phyloP scores from a whole-genome alignment of 164 flowering plant species.

The Magnolia kwangsiensis region DNA sequence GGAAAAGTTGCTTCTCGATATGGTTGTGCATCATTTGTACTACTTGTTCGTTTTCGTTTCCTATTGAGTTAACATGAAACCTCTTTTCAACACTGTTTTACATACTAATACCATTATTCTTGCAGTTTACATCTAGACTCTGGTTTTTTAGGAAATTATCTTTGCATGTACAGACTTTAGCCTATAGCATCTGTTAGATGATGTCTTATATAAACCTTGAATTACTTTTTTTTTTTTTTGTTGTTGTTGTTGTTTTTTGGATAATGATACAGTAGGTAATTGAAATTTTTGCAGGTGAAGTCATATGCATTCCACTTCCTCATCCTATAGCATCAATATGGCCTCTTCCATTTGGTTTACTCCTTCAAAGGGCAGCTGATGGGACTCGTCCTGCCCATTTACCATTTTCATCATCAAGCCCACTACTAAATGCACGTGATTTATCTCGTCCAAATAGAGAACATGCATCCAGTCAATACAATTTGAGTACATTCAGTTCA shows the following conservation, averaged over 20 bases:
- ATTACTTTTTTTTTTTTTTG: background rate
- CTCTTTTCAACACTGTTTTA: too few relatives aligned
- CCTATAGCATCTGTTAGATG: too few relatives aligned
- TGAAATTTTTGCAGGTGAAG: constrained; percentile 55
- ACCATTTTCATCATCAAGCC: constrained; percentile 42
- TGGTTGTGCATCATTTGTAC: background rate
- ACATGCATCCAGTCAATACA: constrained; percentile 44
- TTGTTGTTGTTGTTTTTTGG: background rate
- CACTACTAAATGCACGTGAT: constrained; percentile 41
- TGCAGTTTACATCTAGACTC: too few relatives aligned
- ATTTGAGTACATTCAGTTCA: constrained; percentile 19
- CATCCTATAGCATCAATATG: constrained; percentile 65
- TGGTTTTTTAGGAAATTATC: too few relatives aligned
- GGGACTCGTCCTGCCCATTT: constrained; percentile 31
- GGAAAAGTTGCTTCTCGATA: background rate
- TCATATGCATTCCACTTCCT: constrained; percentile 63
- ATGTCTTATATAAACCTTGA: background rate
- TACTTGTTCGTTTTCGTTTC: background rate
- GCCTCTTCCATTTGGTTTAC: constrained; percentile 90
- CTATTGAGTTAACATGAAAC: too few relatives aligned
- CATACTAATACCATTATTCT: too few relatives aligned
- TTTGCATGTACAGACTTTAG: too few relatives aligned
- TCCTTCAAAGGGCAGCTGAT: constrained; percentile 68
- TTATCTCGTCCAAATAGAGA: constrained; percentile 54
- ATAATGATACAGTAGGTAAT: background rate